phyloP scores from a whole-genome alignment of 2,329 filamentous ascomycete genomes.

The Alternaria longipes region DNA sequence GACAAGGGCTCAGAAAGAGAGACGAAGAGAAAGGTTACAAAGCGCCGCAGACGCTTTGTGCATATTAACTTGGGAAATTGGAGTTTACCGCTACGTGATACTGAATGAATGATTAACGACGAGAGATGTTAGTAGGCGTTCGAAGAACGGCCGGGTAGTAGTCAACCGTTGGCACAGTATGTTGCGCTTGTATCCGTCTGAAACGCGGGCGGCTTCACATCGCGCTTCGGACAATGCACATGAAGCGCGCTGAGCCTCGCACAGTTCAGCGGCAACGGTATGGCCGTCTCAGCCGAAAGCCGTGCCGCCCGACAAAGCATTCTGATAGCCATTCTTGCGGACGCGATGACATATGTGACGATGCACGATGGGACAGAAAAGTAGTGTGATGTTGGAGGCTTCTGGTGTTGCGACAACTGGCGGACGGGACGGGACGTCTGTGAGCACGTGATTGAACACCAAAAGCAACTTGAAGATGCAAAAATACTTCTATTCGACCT shows the following conservation, averaged over 20 bases:
- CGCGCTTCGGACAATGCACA: conserved; percentile 49
- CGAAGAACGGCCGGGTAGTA: conserved; percentile 39
- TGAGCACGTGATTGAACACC: conserved; percentile 12
- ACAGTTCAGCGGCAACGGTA: conserved; percentile 31
- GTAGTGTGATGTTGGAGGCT: neutral
- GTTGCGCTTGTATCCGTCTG: conserved; percentile 44
- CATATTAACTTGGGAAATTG: conserved; percentile 49
- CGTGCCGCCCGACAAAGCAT: conserved; percentile 23
- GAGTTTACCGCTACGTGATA: conserved; percentile 35
- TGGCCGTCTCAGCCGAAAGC: conserved; percentile 43
- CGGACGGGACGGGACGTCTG: neutral
- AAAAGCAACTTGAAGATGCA: conserved; percentile 4
- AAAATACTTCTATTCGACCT: conserved; percentile 8
- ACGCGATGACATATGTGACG: conserved; percentile 10
- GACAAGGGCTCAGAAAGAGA: conserved; percentile 40
- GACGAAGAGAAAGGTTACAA: conserved; percentile 40
- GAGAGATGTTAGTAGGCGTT: conserved; percentile 36
- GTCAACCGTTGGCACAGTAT: conserved; percentile 48
- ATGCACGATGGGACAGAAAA: conserved; percentile 5
- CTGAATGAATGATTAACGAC: conserved; percentile 35
- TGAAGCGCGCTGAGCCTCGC: conserved; percentile 51
- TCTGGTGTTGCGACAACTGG: neutral
- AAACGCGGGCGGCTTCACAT: conserved; percentile 49
- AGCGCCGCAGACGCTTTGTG: conserved; percentile 46
- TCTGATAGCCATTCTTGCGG: conserved; percentile 18